These are phyloP conservation scores for Chrysanthemum seticuspe DNA, from an alignment of 129 eudicot species.

Conservation along the genomic window DNA sequence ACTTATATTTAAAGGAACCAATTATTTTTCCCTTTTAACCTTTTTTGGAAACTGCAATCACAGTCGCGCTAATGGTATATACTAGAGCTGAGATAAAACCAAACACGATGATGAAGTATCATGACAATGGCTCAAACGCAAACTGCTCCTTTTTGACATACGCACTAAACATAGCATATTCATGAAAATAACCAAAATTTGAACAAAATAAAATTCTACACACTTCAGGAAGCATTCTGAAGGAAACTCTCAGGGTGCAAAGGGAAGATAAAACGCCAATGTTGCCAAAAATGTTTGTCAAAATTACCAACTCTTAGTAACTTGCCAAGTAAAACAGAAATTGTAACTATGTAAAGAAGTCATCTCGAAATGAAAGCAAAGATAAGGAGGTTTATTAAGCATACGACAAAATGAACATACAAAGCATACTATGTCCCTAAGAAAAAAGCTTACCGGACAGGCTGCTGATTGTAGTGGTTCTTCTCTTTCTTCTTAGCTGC, in stretches of 20 bases:
- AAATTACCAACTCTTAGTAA: not conserved
- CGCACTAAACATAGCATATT: not conserved
- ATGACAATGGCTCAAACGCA: not conserved
- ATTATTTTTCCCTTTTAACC: too few species aligned
- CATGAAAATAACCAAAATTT: conserved; percentile 2
- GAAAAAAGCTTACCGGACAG: conserved; percentile 50
- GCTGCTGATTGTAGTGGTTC: conserved; percentile 98
- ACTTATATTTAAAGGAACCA: too few species aligned
- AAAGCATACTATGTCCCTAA: conserved; percentile 21
- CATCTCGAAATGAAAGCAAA: conserved; percentile 34
- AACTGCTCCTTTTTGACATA: too few species aligned
- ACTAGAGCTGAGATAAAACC: too few species aligned
- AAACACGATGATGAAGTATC: not conserved
- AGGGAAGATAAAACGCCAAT: conserved; percentile 5
- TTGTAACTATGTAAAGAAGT: conserved; percentile 1
- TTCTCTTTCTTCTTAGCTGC: conserved; percentile 97
- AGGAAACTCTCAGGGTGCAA: too few species aligned
- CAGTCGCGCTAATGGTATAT: too few species aligned
- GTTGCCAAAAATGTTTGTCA: conserved; percentile 1
- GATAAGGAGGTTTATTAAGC: conserved; percentile 47
- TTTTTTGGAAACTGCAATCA: too few species aligned
- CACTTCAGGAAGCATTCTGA: not conserved
- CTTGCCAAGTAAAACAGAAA: conserved; percentile 29
- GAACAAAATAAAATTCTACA: conserved; percentile 10
- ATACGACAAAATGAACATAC: conserved; percentile 5